Evolutionary conservation across 164 flowering plant species (phyloP), one percentile per base, ranked within the genome.

Genomic region (Magnolia officinalis): DNA sequence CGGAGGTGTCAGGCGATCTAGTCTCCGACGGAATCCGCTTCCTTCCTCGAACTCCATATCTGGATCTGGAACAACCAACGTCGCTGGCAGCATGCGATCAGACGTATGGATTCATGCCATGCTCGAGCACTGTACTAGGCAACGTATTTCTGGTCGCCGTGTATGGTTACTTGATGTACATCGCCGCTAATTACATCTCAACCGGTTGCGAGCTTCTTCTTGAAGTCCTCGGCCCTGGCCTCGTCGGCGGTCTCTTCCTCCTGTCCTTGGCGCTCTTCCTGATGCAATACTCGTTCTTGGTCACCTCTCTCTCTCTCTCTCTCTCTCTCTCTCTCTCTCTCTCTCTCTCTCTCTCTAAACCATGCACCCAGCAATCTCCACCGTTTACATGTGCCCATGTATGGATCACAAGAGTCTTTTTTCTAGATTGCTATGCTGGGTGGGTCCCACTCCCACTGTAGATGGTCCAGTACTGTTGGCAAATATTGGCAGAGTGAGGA

Each of bases 221-320:
- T 6, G 90, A 88, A 86, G 86, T 93, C 55, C 83, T 93, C 18
- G 99, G 99, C 0, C 98, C 98, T 19, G 99, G 99, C 1, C 80
- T 95, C 58, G 81, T 95, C 20, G 99, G 98, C 1, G 99, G 98
- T 3, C 82, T 95, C 8, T 89, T 95, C 58, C 90, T 95, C 13
- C 99, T 29, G 79, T 89, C 0, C 97, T 95, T 66, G 95, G 98
- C n/a, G 95, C 97, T 0, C 92, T 95, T 78, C 99, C 99, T 2
- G 98, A 93, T 67, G 98, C 98, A 24, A 74, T 93, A 85, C 90
- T 93, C 71, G 89, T 93, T 70, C 89, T 93, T 10, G 97, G 97
- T 91, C 78, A 55, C 64, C 18, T 21, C 61, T 10, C 61, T 55
- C 18, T 10, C 61, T 55, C 61, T 55, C 59, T 52, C 58, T 52